phyloP scores from a whole-genome alignment of 192 early-diverging fungal genomes.

The Coemansia sp. region DNA sequence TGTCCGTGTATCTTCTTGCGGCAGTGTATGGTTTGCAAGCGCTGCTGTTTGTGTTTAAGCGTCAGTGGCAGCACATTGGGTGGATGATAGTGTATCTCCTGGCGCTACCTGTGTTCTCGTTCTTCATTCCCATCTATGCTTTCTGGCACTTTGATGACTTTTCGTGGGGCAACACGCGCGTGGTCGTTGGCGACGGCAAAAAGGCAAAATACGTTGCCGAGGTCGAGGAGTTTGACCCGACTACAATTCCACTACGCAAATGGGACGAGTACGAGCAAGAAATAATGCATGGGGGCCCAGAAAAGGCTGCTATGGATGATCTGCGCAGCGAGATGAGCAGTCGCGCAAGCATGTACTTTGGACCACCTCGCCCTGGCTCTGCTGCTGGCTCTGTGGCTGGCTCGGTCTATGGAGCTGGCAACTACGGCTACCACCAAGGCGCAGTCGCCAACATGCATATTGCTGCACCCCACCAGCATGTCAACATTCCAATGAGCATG shows the following conservation, averaged over 20 bases:
- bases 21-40: slow-evolving; percentile 92
- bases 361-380: slow-evolving; percentile 46
- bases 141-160: slow-evolving; percentile 99
- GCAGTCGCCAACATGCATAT: slow-evolving; percentile 48
- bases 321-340: slow-evolving; percentile 57
- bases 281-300: slow-evolving; percentile 33
- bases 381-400: slow-evolving; percentile 21
- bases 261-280: slow-evolving; percentile 85
- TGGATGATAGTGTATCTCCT: slow-evolving; percentile 99
- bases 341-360: slow-evolving; percentile 58
- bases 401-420: slow-evolving; percentile 38
- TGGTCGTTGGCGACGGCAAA: slow-evolving; percentile 85
- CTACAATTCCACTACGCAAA: slow-evolving; percentile 75
- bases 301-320: slow-evolving; percentile 44
- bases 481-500: slow-evolving; percentile 42
- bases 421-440: slow-evolving; percentile 50
- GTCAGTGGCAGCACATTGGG: slow-evolving; percentile 91
- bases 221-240: slow-evolving; percentile 76
- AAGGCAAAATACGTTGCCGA: slow-evolving; percentile 63
- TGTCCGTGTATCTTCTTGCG: slow-evolving; percentile 84
- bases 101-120: slow-evolving; percentile 91
- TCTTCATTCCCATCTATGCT: slow-evolving; percentile 86
- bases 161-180: slow-evolving; percentile 98
- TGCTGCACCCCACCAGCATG: slow-evolving; percentile 18
- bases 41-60: slow-evolving; percentile 85